Base-by-base conservation (phyloP, 176 grass and related monocot genomes). In the Aegilops bicornis region DNA sequence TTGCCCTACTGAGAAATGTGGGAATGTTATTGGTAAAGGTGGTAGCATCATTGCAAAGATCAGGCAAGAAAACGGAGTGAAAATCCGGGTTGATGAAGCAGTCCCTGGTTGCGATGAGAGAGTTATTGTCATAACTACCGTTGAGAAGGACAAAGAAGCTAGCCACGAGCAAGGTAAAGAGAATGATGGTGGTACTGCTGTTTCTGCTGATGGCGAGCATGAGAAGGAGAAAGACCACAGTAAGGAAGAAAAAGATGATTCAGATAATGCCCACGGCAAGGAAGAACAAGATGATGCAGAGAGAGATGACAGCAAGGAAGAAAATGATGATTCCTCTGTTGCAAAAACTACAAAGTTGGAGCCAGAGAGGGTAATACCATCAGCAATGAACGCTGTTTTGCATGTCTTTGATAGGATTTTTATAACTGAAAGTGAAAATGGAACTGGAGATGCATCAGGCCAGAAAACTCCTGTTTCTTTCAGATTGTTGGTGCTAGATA, bases 361-460 rank as follows among this genome's bases (percentile, higher is more conserved):
- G 78, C 48, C 9, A 4, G 88, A 96, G 64, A 92, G 80, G 82
- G 87, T 16, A 43, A 71, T 73, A 37, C 85, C 97, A 54, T 84
- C 78, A 14, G 59, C 79, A 36, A 69, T 94, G 13, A 89, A 89
- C 64, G 97, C 94, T 7, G 27, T 99, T 48, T 87, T 93, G 54
- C 82, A 84, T 89, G 87, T 99, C 24, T 99, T 93, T 31, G 94
- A 94, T 83, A 87, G 94, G 77, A 94, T 96, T 75, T 88, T 96
- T 82, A 88, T 67, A 88, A 63, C 27, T 39, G 89, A 90, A 79
- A 81, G 64, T 73, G 92, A 37, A 70, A 83, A 92, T 86, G 90
- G 75, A 84, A 88, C 69, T 36, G 79, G 67, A 29, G 77, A 88
- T 77, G 88, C 60, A 65, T 79, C 37, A 5, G 69, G 67, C 16